Conservation (phyloP, 2,329 filamentous ascomycete species). For the Aureobasidium sp. region DNA sequence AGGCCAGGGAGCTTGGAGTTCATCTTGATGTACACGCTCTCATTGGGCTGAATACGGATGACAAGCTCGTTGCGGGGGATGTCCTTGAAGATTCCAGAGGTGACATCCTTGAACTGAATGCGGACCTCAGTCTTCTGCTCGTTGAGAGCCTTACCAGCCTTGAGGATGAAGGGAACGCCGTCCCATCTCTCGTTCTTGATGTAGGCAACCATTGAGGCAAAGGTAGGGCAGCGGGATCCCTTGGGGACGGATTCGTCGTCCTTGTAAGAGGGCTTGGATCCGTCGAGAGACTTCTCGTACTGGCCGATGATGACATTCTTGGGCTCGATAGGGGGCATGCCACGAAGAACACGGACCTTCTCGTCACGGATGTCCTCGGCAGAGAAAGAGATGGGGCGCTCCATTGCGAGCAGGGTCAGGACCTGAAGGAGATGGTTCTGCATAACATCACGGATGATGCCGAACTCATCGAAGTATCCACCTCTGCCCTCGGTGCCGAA, state of each 20-base stretch:
- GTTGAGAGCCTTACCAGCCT: constrained; percentile 97
- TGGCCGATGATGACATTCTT: constrained; percentile 99
- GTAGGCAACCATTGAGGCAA: constrained; percentile 93
- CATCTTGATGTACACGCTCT: constrained; percentile 99
- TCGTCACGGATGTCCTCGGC: constrained; percentile 97
- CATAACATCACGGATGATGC: constrained; percentile 99
- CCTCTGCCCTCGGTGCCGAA: constrained; percentile 97
- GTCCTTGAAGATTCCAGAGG: constrained; percentile 98
- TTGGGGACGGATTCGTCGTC: constrained; percentile 98
- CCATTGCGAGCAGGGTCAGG: constrained; percentile 92
- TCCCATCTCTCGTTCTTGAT: constrained; percentile 99
- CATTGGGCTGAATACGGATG: constrained; percentile 98
- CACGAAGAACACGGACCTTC: constrained; percentile 91
- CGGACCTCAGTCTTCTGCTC: constrained; percentile 99
- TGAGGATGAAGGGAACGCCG: constrained; percentile 97
- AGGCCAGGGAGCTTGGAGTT: constrained; percentile 98
- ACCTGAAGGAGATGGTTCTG: constrained; percentile 98
- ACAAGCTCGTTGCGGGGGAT: constrained; percentile 98
- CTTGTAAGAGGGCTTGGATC: constrained; percentile 94
- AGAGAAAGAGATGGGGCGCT: constrained; percentile 95
- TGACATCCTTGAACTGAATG: constrained; percentile 99
- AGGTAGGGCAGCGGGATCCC: constrained; percentile 94
- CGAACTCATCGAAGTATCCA: constrained; percentile 99
- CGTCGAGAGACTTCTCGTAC: constrained; percentile 92
- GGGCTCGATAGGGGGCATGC: constrained; percentile 89